A percentile compares a stretch with the other conserved stretches of the same genome.
Evolutionary conservation across 2,329 filamentous ascomycete species (phyloP).

Genomic region (Alternaria infectoria): DNA sequence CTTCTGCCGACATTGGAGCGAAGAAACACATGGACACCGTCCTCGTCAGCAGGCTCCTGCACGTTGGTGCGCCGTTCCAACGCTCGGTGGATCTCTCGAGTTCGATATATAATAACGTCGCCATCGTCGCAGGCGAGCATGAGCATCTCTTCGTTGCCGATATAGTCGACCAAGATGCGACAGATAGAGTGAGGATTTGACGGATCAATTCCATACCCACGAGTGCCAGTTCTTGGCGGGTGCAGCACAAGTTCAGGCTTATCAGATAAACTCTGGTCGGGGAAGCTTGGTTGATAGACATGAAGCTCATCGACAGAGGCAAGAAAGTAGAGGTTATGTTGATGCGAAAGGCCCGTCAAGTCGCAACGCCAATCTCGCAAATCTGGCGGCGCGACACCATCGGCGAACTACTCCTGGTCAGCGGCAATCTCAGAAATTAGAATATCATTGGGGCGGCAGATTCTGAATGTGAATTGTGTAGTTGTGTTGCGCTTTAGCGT

Average conservation of each 20-base stretch:
- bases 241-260: constrained; percentile 48
- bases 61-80: constrained; percentile 17
- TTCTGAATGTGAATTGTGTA: background rate
- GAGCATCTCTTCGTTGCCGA: constrained; percentile 56
- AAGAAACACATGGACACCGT: constrained; percentile 65
- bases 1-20: constrained; percentile 76
- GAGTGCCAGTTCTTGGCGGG: constrained; percentile 42
- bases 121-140: constrained; percentile 65
- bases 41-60: constrained; percentile 47
- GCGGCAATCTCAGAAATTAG: background rate
- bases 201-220: constrained; percentile 41
- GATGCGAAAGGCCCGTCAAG: constrained; percentile 54
- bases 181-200: constrained; percentile 54
- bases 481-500: background rate
- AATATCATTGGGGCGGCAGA: background rate
- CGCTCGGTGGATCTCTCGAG: constrained; percentile 34
- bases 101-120: constrained; percentile 54
- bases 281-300: constrained; percentile 54
- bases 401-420: constrained; percentile 20
- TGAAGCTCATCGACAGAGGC: constrained; percentile 50
- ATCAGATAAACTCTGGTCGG: constrained; percentile 47
- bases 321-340: constrained; percentile 58
- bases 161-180: constrained; percentile 51
- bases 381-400: constrained; percentile 13
- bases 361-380: constrained; percentile 52